Percentiles rank a stretch among this genome's conserved stretches.
phyloP scores from a whole-genome alignment of 371 early-diverging fungal species.

The Mucor sp. region DNA sequence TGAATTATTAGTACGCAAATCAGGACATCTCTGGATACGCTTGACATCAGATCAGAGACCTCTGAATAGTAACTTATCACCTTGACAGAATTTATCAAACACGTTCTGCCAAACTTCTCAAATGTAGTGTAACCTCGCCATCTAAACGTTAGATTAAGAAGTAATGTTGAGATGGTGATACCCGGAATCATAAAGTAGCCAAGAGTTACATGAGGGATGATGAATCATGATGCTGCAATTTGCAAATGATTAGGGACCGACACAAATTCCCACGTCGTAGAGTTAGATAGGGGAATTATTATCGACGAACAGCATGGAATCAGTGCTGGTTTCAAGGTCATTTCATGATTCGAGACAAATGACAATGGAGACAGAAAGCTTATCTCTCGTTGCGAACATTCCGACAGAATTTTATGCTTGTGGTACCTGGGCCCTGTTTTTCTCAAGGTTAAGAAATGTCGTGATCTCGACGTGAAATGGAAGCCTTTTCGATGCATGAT shows the following conservation, averaged over 20 bases:
- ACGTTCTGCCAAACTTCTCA: background rate
- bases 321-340: background rate
- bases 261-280: background rate
- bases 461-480: background rate
- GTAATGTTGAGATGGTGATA: too few relatives aligned
- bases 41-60: too few relatives aligned
- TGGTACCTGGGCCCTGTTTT: background rate
- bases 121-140: too few relatives aligned
- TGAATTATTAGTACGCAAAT: background rate
- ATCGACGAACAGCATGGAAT: background rate
- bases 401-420: background rate
- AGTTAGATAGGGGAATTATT: background rate
- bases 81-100: background rate
- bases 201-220: background rate
- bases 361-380: background rate
- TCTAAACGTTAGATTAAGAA: too few relatives aligned
- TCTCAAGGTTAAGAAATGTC: background rate
- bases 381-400: background rate
- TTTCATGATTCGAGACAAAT: background rate
- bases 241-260: background rate
- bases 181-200: background rate
- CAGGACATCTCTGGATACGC: too few relatives aligned
- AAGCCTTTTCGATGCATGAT: background rate
- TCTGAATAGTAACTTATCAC: too few relatives aligned
- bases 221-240: background rate